Evolutionary conservation across 176 grass and related monocot species (phyloP).

Genomic region (Oryza meridionalis): DNA sequence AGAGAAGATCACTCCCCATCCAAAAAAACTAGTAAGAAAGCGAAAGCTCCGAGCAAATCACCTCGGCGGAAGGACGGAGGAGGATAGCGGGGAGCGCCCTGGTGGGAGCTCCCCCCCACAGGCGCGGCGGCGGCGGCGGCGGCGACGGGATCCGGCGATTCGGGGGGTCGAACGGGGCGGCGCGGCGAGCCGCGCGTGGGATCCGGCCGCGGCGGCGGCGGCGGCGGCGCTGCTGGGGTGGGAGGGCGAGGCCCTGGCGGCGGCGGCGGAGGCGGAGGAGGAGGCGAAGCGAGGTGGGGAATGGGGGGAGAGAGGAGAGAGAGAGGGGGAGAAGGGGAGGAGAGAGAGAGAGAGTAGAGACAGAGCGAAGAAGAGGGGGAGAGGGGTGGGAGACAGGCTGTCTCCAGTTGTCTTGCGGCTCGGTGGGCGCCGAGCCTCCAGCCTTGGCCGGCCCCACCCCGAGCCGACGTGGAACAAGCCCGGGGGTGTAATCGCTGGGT

Average conservation of each 20-base stretch:
- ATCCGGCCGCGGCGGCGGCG: slow-evolving; percentile 49
- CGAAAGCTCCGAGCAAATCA: slow-evolving; percentile 36
- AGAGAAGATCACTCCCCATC: slow-evolving; percentile 31
- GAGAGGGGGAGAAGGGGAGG: background rate
- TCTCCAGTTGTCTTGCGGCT: slow-evolving; percentile 86
- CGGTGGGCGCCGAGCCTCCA: slow-evolving; percentile 49
- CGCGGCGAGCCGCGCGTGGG: slow-evolving; percentile 20
- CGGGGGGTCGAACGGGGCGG: slow-evolving; percentile 24
- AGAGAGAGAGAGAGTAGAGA: slow-evolving; percentile 28
- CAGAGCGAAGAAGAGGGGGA: slow-evolving; percentile 46
- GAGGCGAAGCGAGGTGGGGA: slow-evolving; percentile 14
- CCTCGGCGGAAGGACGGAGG: slow-evolving; percentile 15
- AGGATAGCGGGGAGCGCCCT: slow-evolving; percentile 23
- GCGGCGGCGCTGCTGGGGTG: slow-evolving; percentile 15
- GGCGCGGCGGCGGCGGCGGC: background rate
- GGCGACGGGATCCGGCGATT: slow-evolving; percentile 42
- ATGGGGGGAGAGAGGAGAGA: slow-evolving; percentile 2
- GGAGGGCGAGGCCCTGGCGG: slow-evolving; percentile 18
- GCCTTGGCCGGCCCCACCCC: slow-evolving; percentile 47
- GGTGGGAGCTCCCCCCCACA: slow-evolving; percentile 17
- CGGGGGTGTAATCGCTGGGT: slow-evolving; percentile 22
- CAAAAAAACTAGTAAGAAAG: background rate
- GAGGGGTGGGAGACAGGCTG: slow-evolving; percentile 82
- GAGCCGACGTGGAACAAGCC: slow-evolving; percentile 55
- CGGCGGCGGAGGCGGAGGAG: background rate